Base-by-base conservation (phyloP, 2,329 filamentous ascomycete genomes). In the Alternaria consortialis region DNA sequence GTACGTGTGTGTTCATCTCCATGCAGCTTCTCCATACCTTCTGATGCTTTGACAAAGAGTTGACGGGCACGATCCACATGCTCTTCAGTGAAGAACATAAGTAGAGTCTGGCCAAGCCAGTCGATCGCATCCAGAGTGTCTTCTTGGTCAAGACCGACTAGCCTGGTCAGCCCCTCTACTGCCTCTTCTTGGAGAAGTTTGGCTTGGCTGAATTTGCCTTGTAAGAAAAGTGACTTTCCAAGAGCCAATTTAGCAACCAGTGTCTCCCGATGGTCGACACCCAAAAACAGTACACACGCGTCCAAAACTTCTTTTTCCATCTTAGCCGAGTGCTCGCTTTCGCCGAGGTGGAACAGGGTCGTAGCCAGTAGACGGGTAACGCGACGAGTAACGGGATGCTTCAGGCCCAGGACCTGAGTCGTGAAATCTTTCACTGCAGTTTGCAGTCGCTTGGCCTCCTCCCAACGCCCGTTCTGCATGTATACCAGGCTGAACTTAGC, bases 401-500 rank as follows among this genome's bases (percentile, higher is more conserved):
- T 58, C 17, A 56, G 15, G 8, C 76, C 76, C 2, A 73, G 63
- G 7, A 59, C 62, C 5, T 62, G 29, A n/a, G 34, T 54, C 2
- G 64, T 47, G 44, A 65, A 73, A 20, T 72, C 63, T 46, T 60
- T 69, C 5, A 75, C 73, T n/a, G 58, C 36, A n/a, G 58, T 12
- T 56, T 76, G 75, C 12, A 75, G 61, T 47, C 56, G 25, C 47
- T 66, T 66, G 8, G 75, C 75, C 25, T 77, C 68, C 11, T 68
- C 44, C 50, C 54, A 76, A 1, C 52, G 36, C 4, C 70, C 73
- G 47, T 60, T 60, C 27, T 73, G 47, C 8, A 56, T 43, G 43
- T 74, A 76, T 6, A 77, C 71, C 7, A 61, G 47, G 55, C 74
- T 74, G 43, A 71, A 74, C 57, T 75, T 75, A 2, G 70, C 70